Conservation (phyloP, 345 rosid species). For the Excoecaria cochinchinensis region DNA sequence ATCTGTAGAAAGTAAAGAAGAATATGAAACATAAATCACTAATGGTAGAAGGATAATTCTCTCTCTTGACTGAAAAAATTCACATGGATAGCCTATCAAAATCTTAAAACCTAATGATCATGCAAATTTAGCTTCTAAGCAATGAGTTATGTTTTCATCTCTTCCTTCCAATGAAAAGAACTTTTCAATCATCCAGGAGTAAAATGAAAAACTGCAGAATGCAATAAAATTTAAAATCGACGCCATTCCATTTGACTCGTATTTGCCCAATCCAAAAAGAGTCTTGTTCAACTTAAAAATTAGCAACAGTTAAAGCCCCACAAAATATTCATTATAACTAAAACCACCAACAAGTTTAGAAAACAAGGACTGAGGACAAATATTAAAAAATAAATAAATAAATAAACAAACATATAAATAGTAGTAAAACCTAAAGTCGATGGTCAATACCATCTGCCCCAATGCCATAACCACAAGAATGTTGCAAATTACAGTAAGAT, state of each 20-base stretch:
- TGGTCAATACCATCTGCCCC: neutral
- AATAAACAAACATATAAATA: no score
- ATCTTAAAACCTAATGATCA: neutral
- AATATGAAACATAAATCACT: neutral
- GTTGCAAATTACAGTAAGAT: neutral
- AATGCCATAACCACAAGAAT: neutral
- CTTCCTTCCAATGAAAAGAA: neutral
- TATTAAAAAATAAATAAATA: no score
- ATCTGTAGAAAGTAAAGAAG: neutral
- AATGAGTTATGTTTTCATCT: neutral
- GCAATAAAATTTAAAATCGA: neutral
- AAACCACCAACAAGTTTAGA: neutral
- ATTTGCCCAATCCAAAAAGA: slow-evolving; percentile 1
- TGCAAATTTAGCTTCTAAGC: neutral
- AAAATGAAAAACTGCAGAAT: neutral
- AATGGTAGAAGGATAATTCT: neutral
- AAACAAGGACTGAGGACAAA: neutral
- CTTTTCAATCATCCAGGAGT: neutral
- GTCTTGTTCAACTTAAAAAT: neutral
- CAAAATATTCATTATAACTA: neutral
- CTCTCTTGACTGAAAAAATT: neutral
- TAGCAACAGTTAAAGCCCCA: slow-evolving; percentile 1
- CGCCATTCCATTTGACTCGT: neutral
- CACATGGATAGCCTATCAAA: neutral
- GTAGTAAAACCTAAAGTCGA: neutral